Evolutionary conservation across 1,284 basidiomycete genomes (phyloP).

Genomic region (Apiotrichum montevideense): DNA sequence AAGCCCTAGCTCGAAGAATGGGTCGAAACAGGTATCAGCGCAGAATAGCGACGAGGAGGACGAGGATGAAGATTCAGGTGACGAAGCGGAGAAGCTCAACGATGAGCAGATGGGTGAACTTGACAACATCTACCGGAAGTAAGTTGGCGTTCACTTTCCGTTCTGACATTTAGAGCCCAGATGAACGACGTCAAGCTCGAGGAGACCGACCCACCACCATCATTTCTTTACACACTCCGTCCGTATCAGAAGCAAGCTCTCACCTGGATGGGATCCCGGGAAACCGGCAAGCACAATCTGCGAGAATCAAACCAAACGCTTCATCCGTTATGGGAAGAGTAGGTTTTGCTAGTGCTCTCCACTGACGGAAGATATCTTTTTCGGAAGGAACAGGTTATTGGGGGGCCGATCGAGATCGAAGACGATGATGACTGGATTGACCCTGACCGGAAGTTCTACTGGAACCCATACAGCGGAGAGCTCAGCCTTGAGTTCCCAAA

Average conservation of each 20-base stretch:
- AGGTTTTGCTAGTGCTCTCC: conserved; percentile 30
- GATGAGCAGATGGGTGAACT: conserved; percentile 60
- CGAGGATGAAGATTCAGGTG: conserved; percentile 52
- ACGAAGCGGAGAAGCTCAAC: conserved; percentile 61
- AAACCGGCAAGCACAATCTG: conserved; percentile 63
- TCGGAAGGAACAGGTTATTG: conserved; percentile 31
- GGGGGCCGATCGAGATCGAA: conserved; percentile 43
- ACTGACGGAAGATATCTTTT: conserved; percentile 39
- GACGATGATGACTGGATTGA: conserved; percentile 41
- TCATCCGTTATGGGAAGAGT: conserved; percentile 96
- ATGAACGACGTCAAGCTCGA: conserved; percentile 67
- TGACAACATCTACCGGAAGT: conserved; percentile 75
- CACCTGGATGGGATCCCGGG: conserved; percentile 87
- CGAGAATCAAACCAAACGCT: conserved; percentile 61
- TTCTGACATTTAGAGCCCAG: conserved; percentile 57
- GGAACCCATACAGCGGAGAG: conserved; percentile 89
- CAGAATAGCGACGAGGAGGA: conserved; percentile 50
- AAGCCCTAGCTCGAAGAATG: conserved; percentile 28
- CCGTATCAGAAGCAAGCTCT: conserved; percentile 94
- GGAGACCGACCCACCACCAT: conserved; percentile 73
- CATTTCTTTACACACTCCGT: conserved; percentile 72
- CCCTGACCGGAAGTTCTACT: conserved; percentile 59
- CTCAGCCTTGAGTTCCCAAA: conserved; percentile 79
- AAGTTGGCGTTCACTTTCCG: conserved; percentile 15
- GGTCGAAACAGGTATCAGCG: conserved; percentile 28